Base-by-base conservation (phyloP, 768 basidiomycete species). In the Lyophyllum decastes region DNA sequence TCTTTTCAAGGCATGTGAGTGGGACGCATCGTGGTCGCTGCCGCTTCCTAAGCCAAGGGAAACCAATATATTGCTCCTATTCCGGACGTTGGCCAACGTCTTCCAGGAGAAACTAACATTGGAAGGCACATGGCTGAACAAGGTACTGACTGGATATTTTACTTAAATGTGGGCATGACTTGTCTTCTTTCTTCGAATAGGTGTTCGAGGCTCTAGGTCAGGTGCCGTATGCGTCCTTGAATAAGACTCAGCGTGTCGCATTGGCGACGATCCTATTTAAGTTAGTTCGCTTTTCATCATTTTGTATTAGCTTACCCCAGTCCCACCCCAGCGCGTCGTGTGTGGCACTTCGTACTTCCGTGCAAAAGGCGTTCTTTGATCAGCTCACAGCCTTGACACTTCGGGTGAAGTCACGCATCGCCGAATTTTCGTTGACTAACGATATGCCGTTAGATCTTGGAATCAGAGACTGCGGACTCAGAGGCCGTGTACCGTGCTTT, bases 251-350 rank as follows among this genome's bases (percentile, higher is more conserved):
- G 49, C 83, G 91, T 27, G 78, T 93, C 3, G 90, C 93, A 0
- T 67, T 95, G 47, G 87, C 90, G 4, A 95, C 95, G 0, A 74
- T 95, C 34, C 72, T 92, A 30, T 87, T 98, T 75, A 98, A 98
- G 96, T 98, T 63, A 65, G 90, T 79, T 17, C 25, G 54, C 33
- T 35, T 35, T 25, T 12, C 30, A 22, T n/a, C 56, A 19, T 35
- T 30, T 34, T 25, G 12, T 19, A 49, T 47, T 33, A 53, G 19
- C 26, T 44, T 33, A 45, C 5, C 35, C 53, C 64, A 48, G n/a
- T 45, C 52, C 55, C 46, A n/a, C 5, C 30, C 10, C 55, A 92
- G 90, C 66, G 72, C 88, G 55, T 92, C 90, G 2, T 90, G 88
- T 62, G 68, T 86, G 34, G 70, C 73, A 21, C 67, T 88, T 44